phyloP scores from a whole-genome alignment of 2,329 filamentous ascomycete species.

The Phialemonium atrogriseum region DNA sequence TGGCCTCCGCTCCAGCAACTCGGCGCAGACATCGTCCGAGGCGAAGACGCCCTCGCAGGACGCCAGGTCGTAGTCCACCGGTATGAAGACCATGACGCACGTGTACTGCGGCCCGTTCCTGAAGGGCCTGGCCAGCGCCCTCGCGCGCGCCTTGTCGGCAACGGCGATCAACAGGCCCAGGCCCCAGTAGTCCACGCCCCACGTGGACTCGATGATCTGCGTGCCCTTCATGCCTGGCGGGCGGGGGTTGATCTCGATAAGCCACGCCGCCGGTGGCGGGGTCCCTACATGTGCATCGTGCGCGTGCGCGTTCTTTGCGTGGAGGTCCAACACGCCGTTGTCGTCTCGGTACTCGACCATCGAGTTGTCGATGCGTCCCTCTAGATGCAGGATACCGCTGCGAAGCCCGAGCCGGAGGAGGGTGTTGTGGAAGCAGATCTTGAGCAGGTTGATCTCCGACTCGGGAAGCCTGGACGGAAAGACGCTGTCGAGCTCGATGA shows the following conservation, averaged over 20 bases:
- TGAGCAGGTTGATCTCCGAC: constrained; percentile 12
- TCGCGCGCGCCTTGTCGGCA: constrained; percentile 10
- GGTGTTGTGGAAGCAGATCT: constrained; percentile 10
- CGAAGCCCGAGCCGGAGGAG: constrained; percentile 15
- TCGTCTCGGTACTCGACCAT: constrained; percentile 11
- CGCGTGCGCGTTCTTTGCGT: too few species aligned
- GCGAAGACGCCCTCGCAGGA: constrained; percentile 1
- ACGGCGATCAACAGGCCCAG: constrained; percentile 15
- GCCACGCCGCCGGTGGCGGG: constrained; percentile 7
- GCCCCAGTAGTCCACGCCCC: constrained; percentile 22
- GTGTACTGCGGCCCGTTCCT: constrained; percentile 6
- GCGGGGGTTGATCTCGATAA: constrained; percentile 22
- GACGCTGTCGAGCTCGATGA: too few species aligned
- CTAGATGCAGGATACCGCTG: constrained; percentile 20
- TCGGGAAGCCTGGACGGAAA: constrained; percentile 15
- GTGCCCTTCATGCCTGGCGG: constrained; percentile 17
- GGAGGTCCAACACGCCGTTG: constrained; percentile 12
- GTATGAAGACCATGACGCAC: too few species aligned
- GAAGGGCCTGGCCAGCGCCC: constrained; percentile 14
- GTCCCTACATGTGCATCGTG: too few species aligned
- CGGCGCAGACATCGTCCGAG: constrained; percentile 2
- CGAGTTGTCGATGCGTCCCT: constrained; percentile 19
- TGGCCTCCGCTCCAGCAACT: background rate
- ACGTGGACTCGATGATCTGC: constrained; percentile 13
- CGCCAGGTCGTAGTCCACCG: too few species aligned